Base-by-base conservation (phyloP, 2,329 filamentous ascomycete genomes). In the Xylaria sp. region DNA sequence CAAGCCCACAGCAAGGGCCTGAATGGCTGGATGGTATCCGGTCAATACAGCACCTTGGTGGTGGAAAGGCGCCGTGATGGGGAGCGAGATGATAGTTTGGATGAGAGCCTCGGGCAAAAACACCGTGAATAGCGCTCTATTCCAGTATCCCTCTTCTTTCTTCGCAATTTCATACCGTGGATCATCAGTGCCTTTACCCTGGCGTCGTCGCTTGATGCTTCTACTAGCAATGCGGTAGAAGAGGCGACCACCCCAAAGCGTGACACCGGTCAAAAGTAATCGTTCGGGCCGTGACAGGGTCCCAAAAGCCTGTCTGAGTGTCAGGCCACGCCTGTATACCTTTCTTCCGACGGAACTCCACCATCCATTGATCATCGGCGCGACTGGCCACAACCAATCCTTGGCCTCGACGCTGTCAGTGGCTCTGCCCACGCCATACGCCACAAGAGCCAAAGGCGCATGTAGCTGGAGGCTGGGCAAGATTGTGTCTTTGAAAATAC, bases 101-200 rank as follows among this genome's bases (percentile, higher is more conserved):
- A 83, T 74, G n/a, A 79, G 71, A 1, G 82, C 82, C 70, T 86
- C 83, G 0, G 83, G 83, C 0, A 85, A 69, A 68, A 83, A 86
- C 8, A 79, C 70, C 23, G 75, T 80, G 64, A 83, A 78, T 10
- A 83, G 72, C 0, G 80, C 80, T 59, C 76, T 78, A 66, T 80
- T 81, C 83, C 84, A 86, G 72, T 84, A 86, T 0, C 76, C 76
- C 1, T 79, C 75, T 37, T 81, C 73, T 51, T 74, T 72, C 74
- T 85, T 85, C 7, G 72, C 73, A 1, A 72, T 74, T 2, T 78
- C 76, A 66, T 86, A 86, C 16, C 82, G 75, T 0, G 80, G 75
- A 65, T 86, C 82, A 55, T 87, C 83, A 34, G 73, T 72, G n/a
- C 79, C 79, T 30, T 57, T 61, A 2, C 54, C 59, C 19, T 54